Conservation (phyloP, 805 yeast species). For the Barnettozyma californica region DNA sequence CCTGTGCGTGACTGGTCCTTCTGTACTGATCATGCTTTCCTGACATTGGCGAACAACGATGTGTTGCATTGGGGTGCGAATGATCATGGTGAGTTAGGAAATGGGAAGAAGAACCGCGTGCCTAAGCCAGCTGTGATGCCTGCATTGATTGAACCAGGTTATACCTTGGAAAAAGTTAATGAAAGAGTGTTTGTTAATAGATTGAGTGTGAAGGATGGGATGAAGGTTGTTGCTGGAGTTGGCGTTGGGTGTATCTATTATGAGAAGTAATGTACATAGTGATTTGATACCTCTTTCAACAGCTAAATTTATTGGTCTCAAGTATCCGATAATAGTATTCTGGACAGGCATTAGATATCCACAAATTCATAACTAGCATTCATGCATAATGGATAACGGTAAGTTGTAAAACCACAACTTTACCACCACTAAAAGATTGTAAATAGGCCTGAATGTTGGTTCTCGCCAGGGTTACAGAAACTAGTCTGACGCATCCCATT, state of each 20-base stretch:
- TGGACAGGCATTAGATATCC: too few relatives aligned
- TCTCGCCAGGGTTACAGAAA: too few relatives aligned
- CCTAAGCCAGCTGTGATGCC: conserved; percentile 53
- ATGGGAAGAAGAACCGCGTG: conserved; percentile 62
- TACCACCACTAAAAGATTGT: background rate
- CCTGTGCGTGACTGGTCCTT: conserved; percentile 38
- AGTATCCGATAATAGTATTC: too few relatives aligned
- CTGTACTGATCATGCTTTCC: conserved; percentile 63
- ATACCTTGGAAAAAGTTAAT: conserved; percentile 26
- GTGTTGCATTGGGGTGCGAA: conserved; percentile 83
- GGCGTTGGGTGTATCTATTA: conserved; percentile 59
- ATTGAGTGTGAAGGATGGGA: conserved; percentile 45
- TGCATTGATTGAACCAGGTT: conserved; percentile 49
- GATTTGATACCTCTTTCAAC: too few relatives aligned
- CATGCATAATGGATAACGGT: background rate
- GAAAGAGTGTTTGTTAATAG: conserved; percentile 37
- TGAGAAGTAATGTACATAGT: conserved; percentile 18
- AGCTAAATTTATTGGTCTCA: too few relatives aligned
- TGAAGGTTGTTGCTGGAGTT: conserved; percentile 58
- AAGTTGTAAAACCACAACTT: background rate
- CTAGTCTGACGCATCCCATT: too few relatives aligned
- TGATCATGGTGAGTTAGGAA: conserved; percentile 78
- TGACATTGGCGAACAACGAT: conserved; percentile 56
- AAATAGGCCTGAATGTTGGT: too few relatives aligned
- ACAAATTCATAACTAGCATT: too few relatives aligned